These are phyloP conservation scores for Dactylellina leptospora DNA, from an alignment of 2,329 filamentous ascomycete species.

Conservation along the genomic window DNA sequence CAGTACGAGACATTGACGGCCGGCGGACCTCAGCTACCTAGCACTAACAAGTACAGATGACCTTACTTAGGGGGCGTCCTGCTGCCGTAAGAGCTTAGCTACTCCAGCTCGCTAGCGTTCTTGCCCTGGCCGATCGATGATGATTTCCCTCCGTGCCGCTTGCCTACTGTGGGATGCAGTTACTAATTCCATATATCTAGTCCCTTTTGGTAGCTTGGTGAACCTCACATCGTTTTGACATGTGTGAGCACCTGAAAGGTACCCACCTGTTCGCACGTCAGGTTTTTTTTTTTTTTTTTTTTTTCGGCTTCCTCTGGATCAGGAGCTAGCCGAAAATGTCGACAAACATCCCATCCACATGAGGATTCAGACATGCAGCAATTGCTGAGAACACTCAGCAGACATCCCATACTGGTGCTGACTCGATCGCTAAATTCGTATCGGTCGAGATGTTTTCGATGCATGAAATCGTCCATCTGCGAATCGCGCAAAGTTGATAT, in stretches of 20 bases:
- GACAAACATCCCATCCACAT: constrained; percentile 32
- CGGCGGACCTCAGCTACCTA: constrained; percentile 24
- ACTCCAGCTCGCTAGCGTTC: constrained; percentile 14
- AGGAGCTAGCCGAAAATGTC: constrained; percentile 46
- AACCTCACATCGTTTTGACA: constrained; percentile 40
- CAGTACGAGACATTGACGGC: neutral
- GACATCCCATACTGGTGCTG: constrained; percentile 12
- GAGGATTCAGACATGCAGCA: neutral
- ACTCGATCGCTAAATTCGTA: constrained; percentile 10
- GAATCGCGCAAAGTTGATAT: constrained; percentile 15
- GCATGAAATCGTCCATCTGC: constrained; percentile 19
- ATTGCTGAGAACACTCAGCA: constrained; percentile 1
- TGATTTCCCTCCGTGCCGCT: constrained; percentile 52
- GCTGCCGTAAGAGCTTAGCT: constrained; percentile 49
- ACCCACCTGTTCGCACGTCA: constrained; percentile 41
- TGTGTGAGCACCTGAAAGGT: constrained; percentile 49
- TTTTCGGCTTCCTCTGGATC: neutral
- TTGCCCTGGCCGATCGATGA: constrained; percentile 53
- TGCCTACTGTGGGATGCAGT: constrained; percentile 52
- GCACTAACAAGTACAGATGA: constrained; percentile 39
- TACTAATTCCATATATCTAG: constrained; percentile 51
- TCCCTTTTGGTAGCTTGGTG: constrained; percentile 44
- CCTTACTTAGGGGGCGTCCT: constrained; percentile 38
- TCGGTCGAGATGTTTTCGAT: constrained; percentile 4
- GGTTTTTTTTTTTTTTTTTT: constrained; percentile 29